Evolutionary conservation across 2,329 filamentous ascomycete genomes (phyloP), one percentile per base, ranked within the genome.

Genomic region (Fusarium neocosmosporiellum): DNA sequence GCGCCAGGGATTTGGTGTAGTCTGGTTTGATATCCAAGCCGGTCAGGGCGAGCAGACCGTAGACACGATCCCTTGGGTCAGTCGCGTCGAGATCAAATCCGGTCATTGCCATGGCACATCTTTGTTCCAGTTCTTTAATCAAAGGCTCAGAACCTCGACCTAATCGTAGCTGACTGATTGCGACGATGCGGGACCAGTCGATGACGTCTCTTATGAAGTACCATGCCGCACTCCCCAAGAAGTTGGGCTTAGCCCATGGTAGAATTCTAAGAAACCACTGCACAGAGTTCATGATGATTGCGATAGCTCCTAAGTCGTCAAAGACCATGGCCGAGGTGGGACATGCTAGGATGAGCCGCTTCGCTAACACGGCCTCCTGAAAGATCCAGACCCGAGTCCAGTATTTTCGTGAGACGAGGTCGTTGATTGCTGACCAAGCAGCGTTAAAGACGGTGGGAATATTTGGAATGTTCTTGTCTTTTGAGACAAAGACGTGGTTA

Each of bases 321-420:
- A 61, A 61, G 7, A 29, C 18, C 59, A 61, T 61, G 31, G 59
- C 59, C 18, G 59, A 50, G 11, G 59, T 61, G 27, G 59, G 59
- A 7, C 43, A 61, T 20, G 43, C 31, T 2, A 61, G 34, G 11
- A 61, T 61, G 31, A 61, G 59, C 14, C 37, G 31, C 22, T 33
- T 61, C 18, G 59, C 59, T 3, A 53, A 10, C 18, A 61, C 59
- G 9, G 59, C 59, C 31, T 61, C 59, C 24, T 61, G 59, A 29
- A 61, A 61, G 59, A 61, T 37, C 59, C 59, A 61, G 13, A 50
- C 59, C 2, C 59, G 59, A 0, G 43, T 37, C 43, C 43, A 61
- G 22, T 61, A 61, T 29, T 50, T 22, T 7, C 59, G 18, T 4
- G 43, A 36, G 13, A 61, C 31, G 36, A 61, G 59, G 29, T 61